phyloP scores from a whole-genome alignment of 2,329 filamentous ascomycete genomes.

The Bipolaris victoriae region DNA sequence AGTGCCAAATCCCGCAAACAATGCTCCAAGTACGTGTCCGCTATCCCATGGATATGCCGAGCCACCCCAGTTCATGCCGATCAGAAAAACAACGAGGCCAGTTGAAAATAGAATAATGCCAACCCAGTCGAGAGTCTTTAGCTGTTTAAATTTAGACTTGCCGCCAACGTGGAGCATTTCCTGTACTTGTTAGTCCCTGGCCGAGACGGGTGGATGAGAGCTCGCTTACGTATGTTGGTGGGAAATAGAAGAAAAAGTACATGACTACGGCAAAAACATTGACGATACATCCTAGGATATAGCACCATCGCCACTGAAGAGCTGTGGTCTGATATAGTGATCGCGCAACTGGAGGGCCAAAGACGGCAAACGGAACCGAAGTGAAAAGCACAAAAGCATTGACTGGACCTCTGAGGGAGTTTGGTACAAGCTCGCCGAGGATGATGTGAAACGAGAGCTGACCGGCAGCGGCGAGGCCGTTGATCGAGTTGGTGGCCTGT shows the following conservation, averaged over 20 bases:
- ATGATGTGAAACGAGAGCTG: conserved; percentile 50
- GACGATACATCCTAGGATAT: conserved; percentile 41
- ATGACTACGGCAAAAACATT: conserved; percentile 34
- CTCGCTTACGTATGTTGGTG: conserved; percentile 39
- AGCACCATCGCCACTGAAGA: conserved; percentile 44
- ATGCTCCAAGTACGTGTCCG: conserved; percentile 44
- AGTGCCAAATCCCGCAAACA: conserved; percentile 41
- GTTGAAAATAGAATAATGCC: conserved; percentile 56
- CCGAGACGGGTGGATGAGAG: not conserved
- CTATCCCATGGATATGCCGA: conserved; percentile 45
- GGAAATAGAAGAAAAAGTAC: conserved; percentile 48
- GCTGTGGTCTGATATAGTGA: conserved; percentile 39
- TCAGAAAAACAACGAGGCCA: conserved; percentile 55
- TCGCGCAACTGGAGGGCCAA: conserved; percentile 40
- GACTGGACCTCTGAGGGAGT: conserved; percentile 38
- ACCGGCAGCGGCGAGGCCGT: conserved; percentile 48
- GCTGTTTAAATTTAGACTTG: conserved; percentile 44
- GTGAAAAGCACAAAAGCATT: conserved; percentile 45
- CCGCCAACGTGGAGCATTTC: conserved; percentile 45
- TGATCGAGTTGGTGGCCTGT: conserved; percentile 40
- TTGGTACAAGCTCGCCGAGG: conserved; percentile 49
- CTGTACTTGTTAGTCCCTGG: conserved; percentile 12
- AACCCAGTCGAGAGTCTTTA: conserved; percentile 54
- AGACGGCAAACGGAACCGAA: conserved; percentile 40
- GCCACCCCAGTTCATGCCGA: conserved; percentile 56